Base-by-base conservation (phyloP, 768 basidiomycete genomes). In the Lepiota subincarnata region DNA sequence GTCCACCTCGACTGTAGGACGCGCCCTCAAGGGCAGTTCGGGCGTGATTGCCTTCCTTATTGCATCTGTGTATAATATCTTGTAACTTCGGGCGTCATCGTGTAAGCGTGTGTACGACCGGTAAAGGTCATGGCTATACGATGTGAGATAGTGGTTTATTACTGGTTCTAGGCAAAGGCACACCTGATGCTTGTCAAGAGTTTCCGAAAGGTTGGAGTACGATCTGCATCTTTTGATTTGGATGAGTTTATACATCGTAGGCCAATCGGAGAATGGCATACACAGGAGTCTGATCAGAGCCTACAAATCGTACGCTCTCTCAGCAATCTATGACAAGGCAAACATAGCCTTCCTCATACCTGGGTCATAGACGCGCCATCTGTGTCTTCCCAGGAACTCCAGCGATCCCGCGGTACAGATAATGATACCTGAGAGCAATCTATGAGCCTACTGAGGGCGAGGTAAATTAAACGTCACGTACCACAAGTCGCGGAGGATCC, bases 281-380 rank as follows among this genome's bases (percentile, higher is more conserved):
- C 45, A 34, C 16, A 47, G 31, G 8, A 47, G 7, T 34, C 31
- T 19, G 11, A 47, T 34, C 12, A 18, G 31, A 7, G 8, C 31
- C 31, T 31, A 8, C 7, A 31, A 31, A 7, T 8, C 31, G 31
- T 6, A 8, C 31, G 31, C 10, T 7, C 31, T 3, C 1, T 35
- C 45, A 19, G 28, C 31, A 16, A 34, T 35, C 10, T 34, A 12
- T 34, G 3, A 35, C n/a, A 4, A 47, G 10, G 13, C 12, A 34
- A 4, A 26, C 2, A n/a, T 5, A 12, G 18, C 16, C n/a, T 34
- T 16, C 8, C 28, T 28, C 38, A 19, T 53, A 69, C 68, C 58
- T 67, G 62, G 0, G 74, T 73, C 72, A 75, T 73, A 0, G 73
- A 73, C 0, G 58, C 55, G 1, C 73, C 74, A 43, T 68, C 59